Base-by-base conservation (phyloP, 306 rosid genomes). In the Canavalia ensiformis region DNA sequence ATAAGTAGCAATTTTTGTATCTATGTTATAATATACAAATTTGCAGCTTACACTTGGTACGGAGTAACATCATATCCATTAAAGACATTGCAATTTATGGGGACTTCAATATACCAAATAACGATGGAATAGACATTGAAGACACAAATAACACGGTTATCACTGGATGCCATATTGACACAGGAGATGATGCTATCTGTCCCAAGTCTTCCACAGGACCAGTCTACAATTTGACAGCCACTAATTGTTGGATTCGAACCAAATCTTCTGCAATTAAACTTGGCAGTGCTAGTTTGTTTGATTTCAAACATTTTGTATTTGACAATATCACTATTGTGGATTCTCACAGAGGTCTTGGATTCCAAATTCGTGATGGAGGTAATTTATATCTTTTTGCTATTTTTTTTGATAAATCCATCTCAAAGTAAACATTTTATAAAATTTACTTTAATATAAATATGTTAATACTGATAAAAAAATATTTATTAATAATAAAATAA, bases 361-460 rank as follows among this genome's bases (percentile, higher is more conserved):
- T 92, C 59, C 97, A 92, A 84, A 90, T 92, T 42, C 94, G 94
- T 0, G 97, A 92, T 64, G 97, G 94, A 82, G 97, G 97, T 90
- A 84, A 71, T 7, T 8, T 51, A 2, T 51, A 3, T 51, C 5
- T 51, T 12, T 28, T 2, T 18, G 0, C 2, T 54, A 49, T 6
- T 68, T 82, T 31, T 69, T 45, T 45, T 45, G 49, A 45, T 5
- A 8, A 45, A 4, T 45, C 1, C 7, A 1, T 45, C 49, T 45
- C 5, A 5, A 7, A 5, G 25, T 18, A 18, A 18, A 0, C 25
- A 18, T 18, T 18, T 18, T 18, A 0, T 37, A 37, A 37, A 37
- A 37, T 37, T 4, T 37, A 37, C 2, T 37, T 18, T 37, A 37
- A 37, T 1, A 37, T 37, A 4, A 37, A 4, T 18, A 18, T 18